Evolutionary conservation across 164 flowering plant species (phyloP), one percentile per base, ranked within the genome.

Genomic region (Macadamia integrifolia): DNA sequence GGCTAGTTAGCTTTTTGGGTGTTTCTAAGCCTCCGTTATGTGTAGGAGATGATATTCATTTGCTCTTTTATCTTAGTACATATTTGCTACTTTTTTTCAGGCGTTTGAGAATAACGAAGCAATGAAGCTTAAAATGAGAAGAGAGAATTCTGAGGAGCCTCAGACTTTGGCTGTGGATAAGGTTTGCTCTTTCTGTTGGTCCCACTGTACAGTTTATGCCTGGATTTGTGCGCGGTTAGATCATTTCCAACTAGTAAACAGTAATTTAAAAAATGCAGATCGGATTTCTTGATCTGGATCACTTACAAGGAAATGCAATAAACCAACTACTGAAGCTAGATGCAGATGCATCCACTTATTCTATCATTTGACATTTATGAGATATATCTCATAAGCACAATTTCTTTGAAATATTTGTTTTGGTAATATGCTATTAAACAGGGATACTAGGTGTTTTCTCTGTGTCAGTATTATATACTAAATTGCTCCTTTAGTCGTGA

Each of bases 101-200:
- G 85, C 88, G 53, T 40, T 64, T 3, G 95, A 87, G 77, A 85
- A 85, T 71, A 88, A 83, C 80, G 97, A 91, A 76, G 91, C 83
- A 71, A 78, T 73, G 85, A 88, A 62, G 78, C 70, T 62, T 30
- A 87, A 72, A 81, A 72, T 86, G 64, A 88, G 73, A 72, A 75
- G 81, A 78, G 91, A 87, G 62, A 67, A 72, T 40, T 66, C 79
- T 66, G 87, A 73, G 70, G 88, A 80, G 72, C 69, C 77, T 44
- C 79, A 58, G 42, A 67, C 76, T 61, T 76, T 80, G n/a, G 82
- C 65, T 44, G 79, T 69, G 32, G 98, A 91, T 75, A 91, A 85
- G 94, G 93, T 88, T 0, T 65, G 67, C 58, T 49, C 66, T 69
- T 65, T 46, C 42, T 28, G 61, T 66, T 46, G 23, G 9, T 58